phyloP scores from a whole-genome alignment of 2,329 filamentous ascomycete species.

The Myriangium duriaei region DNA sequence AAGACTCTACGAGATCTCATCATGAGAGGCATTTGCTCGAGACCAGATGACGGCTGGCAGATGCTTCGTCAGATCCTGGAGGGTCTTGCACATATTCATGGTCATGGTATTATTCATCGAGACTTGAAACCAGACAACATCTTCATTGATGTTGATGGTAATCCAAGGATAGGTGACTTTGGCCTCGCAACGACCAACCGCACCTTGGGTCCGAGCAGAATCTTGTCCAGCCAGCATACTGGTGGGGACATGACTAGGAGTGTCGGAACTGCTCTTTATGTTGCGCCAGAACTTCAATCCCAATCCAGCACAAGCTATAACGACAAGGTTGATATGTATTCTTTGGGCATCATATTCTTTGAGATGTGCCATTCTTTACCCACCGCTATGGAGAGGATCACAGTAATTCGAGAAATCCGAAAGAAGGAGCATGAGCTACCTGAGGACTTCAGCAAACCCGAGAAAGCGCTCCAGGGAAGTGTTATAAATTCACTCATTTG shows the following conservation, averaged over 20 bases:
- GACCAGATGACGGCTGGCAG: constrained; percentile 72
- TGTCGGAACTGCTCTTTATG: constrained; percentile 73
- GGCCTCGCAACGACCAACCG: constrained; percentile 85
- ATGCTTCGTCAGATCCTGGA: constrained; percentile 85
- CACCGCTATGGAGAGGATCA: constrained; percentile 51
- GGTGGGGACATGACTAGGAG: constrained; percentile 54
- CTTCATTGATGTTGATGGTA: constrained; percentile 82
- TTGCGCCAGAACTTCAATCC: constrained; percentile 81
- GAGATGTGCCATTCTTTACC: constrained; percentile 70
- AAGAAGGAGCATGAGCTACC: constrained; percentile 58
- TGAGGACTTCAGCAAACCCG: constrained; percentile 56
- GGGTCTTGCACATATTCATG: constrained; percentile 79
- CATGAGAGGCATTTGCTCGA: constrained; percentile 57
- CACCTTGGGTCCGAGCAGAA: constrained; percentile 48
- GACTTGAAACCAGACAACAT: constrained; percentile 97
- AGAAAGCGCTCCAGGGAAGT: constrained; percentile 55
- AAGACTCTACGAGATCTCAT: constrained; percentile 84
- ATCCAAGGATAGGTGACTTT: constrained; percentile 94
- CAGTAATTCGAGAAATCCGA: constrained; percentile 56
- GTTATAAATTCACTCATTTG: constrained; percentile 71
- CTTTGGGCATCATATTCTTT: constrained; percentile 92
- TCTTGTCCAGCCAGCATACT: constrained; percentile 22
- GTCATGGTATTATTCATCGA: constrained; percentile 82
- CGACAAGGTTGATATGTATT: constrained; percentile 97
- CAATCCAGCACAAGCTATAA: constrained; percentile 67